These are phyloP conservation scores for Mycena floridula DNA, from an alignment of 768 basidiomycete genomes.

Conservation along the genomic window DNA sequence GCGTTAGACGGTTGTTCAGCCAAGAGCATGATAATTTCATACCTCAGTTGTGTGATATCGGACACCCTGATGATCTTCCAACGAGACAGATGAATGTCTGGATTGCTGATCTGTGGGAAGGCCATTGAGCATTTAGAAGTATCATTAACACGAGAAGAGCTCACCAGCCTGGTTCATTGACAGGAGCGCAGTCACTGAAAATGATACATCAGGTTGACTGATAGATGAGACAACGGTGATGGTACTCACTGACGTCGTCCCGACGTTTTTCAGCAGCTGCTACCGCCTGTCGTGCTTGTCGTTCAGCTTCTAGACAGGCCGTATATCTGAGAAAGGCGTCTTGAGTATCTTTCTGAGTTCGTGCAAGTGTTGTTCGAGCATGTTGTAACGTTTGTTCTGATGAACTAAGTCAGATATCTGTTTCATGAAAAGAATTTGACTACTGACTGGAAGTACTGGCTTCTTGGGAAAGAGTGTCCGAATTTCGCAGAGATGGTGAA, in stretches of 20 bases:
- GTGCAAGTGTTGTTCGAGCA: constrained; percentile 50
- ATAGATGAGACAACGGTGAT: constrained; percentile 4
- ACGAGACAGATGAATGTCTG: constrained; percentile 47
- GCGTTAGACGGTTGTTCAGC: neutral
- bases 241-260: constrained; percentile 51
- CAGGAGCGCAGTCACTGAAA: constrained; percentile 39
- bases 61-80: constrained; percentile 40
- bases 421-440: constrained; percentile 5
- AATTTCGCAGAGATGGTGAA: constrained; percentile 44
- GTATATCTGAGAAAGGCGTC: constrained; percentile 68
- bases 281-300: constrained; percentile 60
- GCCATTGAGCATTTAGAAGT: constrained; percentile 11
- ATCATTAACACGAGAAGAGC: constrained; percentile 8
- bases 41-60: constrained; percentile 42
- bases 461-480: constrained; percentile 51
- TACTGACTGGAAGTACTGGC: constrained; percentile 54
- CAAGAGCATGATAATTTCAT: constrained; percentile 6
- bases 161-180: constrained; percentile 35
- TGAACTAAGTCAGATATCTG: constrained; percentile 8
- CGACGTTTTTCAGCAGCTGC: constrained; percentile 60
- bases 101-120: constrained; percentile 32
- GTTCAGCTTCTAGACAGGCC: constrained; percentile 60
- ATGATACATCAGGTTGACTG: constrained; percentile 9
- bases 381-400: constrained; percentile 58
- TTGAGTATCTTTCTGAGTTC: constrained; percentile 67